Conservation (phyloP, 139 green algal species). For the Gonium pectorale region DNA sequence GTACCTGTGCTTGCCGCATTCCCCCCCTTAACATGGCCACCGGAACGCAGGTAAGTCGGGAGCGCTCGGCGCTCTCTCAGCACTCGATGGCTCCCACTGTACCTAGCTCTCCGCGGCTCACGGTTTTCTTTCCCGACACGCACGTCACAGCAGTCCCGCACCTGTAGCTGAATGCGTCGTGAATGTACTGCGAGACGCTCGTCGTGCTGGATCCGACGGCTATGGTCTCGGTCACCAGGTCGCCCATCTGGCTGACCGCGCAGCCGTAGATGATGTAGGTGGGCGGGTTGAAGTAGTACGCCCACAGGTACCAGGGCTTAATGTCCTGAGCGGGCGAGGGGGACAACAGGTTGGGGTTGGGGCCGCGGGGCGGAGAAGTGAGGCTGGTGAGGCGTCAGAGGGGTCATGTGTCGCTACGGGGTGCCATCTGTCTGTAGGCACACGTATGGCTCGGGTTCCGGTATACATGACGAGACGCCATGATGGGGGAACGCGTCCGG, state of each 20-base stretch:
- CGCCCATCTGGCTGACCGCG: no score
- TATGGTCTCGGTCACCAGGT: conserved; percentile 32
- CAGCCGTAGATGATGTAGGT: no score
- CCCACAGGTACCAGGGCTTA: conserved; percentile 41
- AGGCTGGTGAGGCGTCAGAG: no score
- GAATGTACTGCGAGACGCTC: conserved; percentile 28
- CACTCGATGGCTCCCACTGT: no score
- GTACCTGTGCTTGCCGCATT: no score
- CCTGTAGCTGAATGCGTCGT: conserved; percentile 34
- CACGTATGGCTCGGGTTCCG: not conserved
- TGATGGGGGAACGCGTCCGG: not conserved
- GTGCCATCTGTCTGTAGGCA: not conserved
- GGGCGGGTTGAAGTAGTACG: conserved; percentile 40
- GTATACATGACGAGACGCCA: not conserved
- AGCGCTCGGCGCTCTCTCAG: no score
- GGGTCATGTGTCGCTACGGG: not conserved
- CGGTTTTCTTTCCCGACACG: not conserved
- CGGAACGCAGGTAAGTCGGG: no score
- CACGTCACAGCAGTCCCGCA: no score
- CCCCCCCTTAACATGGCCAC: no score
- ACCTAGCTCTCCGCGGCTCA: not conserved
- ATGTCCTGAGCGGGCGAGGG: conserved; percentile 5
- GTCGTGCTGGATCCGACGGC: not conserved
- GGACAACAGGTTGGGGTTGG: not conserved
- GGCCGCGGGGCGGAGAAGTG: not conserved